Base-by-base conservation (phyloP, 1,139 yeast species). In the Diutina ranongensis region DNA sequence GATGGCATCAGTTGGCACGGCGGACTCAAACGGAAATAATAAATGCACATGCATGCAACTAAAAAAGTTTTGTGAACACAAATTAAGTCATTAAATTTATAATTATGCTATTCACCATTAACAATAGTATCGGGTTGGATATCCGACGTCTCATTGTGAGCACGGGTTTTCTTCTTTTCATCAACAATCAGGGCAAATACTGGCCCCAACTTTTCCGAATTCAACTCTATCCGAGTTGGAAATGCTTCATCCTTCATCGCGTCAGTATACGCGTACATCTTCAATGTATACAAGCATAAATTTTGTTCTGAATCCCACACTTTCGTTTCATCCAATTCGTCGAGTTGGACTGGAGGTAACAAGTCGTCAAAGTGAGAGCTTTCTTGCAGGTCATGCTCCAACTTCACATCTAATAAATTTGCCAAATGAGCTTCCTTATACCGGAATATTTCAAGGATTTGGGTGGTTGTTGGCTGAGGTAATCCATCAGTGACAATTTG, bases 381-480 rank as follows among this genome's bases (percentile, higher is more conserved):
- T 20, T 38, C 42, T 22, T 38, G 32, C 31, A 25, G 32, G 33
- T 12, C 20, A 3, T n/a, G 4, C 4, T 38, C 28, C 19, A 38
- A 16, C 2, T 22, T 38, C 3, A 25, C 33, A 13, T n/a, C 15
- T 5, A 25, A 16, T 7, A 22, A 10, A 4, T 38, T 38, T 12
- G 42, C 42, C 21, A 38, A 15, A 4, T 10, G 21, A 3, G 42
- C 42, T 25, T 38, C 42, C 42, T 38, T 38, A 20, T 38, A 38
- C 16, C 16, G 21, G 42, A 38, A 38, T 4, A 38, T 19, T 12
- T 25, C 18, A 4, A 22, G 25, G 5, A 38, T n/a, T 2, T 22
- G 18, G 3, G 15, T 18, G 10, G 16, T 3, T 15, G 13, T 10
- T 25, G 21, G 5, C 16, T 22, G 12, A n/a, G 42, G 22, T 18